Evolutionary conservation across 306 rosid genomes (phyloP).

Genomic region (Quercus robur): DNA sequence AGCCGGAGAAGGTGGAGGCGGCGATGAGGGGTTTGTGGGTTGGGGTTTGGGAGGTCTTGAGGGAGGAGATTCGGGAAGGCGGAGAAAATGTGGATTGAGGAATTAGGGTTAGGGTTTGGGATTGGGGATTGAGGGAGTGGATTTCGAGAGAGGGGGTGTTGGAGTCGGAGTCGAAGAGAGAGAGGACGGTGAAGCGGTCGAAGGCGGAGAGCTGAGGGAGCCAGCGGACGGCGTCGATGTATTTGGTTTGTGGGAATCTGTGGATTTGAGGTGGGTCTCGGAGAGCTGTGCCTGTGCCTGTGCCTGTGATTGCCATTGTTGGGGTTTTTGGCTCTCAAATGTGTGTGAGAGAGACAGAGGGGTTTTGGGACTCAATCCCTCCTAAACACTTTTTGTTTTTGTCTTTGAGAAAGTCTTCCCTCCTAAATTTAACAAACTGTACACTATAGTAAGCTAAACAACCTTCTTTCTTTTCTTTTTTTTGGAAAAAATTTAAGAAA

Average conservation of each 20-base stretch:
- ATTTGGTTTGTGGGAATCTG: constrained; percentile 59
- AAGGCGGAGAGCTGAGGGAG: constrained; percentile 66
- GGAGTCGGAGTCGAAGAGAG: constrained; percentile 60
- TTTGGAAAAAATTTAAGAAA: too few species aligned
- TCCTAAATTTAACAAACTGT: too few species aligned
- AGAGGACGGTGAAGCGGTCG: constrained; percentile 58
- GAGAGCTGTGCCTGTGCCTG: constrained; percentile 23
- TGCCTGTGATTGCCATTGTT: constrained; percentile 46
- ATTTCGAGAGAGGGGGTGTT: constrained; percentile 50
- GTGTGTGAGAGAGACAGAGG: not conserved
- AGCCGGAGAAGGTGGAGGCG: constrained; percentile 56
- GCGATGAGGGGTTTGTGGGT: constrained; percentile 49
- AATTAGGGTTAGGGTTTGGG: constrained; percentile 36
- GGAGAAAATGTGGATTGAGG: constrained; percentile 40
- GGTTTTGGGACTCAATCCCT: too few species aligned
- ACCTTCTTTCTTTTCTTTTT: too few species aligned
- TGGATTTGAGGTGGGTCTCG: constrained; percentile 45
- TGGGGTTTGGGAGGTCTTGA: constrained; percentile 46
- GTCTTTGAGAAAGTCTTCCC: too few species aligned
- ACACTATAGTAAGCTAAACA: too few species aligned
- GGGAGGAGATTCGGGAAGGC: constrained; percentile 67
- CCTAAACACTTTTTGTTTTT: too few species aligned
- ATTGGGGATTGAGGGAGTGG: constrained; percentile 41
- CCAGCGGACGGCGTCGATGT: constrained; percentile 85
- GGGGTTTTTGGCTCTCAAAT: not conserved